Percentiles rank a stretch among this genome's conserved stretches.
These are phyloP conservation scores for Benincasa hispida DNA, from an alignment of 306 rosid species.

Conservation along the genomic window DNA sequence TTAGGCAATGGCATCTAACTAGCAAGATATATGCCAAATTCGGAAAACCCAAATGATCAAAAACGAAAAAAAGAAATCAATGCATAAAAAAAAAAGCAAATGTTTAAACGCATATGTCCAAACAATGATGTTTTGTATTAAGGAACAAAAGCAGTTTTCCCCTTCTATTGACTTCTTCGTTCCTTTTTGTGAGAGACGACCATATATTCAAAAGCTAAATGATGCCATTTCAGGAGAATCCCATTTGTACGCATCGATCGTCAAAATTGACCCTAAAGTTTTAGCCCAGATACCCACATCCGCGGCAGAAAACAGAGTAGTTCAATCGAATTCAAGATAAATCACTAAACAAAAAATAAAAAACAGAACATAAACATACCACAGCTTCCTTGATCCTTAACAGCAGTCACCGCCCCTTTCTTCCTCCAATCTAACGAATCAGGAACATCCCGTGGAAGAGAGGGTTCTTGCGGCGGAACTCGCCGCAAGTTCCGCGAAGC, in stretches of 20 bases:
- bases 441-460: slow-evolving; percentile 25
- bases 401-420: slow-evolving; percentile 53
- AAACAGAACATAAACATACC: slow-evolving; percentile 27
- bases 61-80: neutral
- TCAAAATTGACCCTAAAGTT: neutral
- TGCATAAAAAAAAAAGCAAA: neutral
- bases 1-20: neutral
- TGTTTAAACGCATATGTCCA: neutral
- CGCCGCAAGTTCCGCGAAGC: slow-evolving; percentile 17
- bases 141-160: neutral
- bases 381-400: slow-evolving; percentile 80
- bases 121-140: neutral
- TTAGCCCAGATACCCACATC: neutral
- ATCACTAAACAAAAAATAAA: neutral
- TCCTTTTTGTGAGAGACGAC: neutral
- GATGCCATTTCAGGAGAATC: neutral
- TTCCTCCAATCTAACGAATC: slow-evolving; percentile 80
- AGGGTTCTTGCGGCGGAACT: slow-evolving; percentile 4
- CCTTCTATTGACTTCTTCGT: neutral
- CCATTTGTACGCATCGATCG: neutral
- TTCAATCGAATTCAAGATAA: neutral
- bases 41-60: neutral
- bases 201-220: neutral
- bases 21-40: neutral
- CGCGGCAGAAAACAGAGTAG: neutral